Evolutionary conservation across 768 basidiomycete species (phyloP), one percentile per base, ranked within the genome.

Genomic region (Rhodotorula kratochvilovae): DNA sequence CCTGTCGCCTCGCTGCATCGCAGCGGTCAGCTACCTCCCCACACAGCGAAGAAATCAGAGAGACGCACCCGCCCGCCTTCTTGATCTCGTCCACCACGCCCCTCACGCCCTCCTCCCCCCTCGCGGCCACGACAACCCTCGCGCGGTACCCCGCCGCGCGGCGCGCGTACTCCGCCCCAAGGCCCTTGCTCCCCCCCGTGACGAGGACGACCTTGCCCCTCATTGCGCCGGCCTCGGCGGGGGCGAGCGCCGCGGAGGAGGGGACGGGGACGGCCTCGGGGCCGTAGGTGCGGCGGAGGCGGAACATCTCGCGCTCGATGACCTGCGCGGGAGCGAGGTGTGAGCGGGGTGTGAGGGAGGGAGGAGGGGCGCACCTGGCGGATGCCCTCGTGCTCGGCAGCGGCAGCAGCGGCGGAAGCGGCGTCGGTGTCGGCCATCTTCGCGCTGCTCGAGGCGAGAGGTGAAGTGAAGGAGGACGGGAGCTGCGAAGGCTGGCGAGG

Each of bases 121-220:
- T 50, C 33, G 61, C 61, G 15, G 13, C 33, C 3, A 62, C 1
- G 16, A 62, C 61, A 3, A 62, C 48, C 61, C 51, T 62, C 33
- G 61, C 61, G 11, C 45, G 19, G 23, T 50, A 36, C 35, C 8
- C 17, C 16, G 61, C 61, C 0, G 61, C 61, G 13, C 23, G 27
- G 15, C 15, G 1, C 11, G 61, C 61, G 15, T 36, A 51, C 48
- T 35, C 31, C 48, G 10, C n/a, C 12, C 61, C 61, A 35, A 62
- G 36, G 5, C 61, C 61, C 27, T 51, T 51, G 27, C 1, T 27
- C 27, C 35, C 46, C 4, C 61, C 61, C 11, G 61, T 62, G n/a
- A 62, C 35, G 35, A 62, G 19, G 6, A 62, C 61, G 25, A 62
- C 61, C 36, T 51, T 62, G 48, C n/a, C 50, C 50, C 51, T 35